phyloP scores from a whole-genome alignment of 1,284 basidiomycete genomes.

The Grifola frondosa region DNA sequence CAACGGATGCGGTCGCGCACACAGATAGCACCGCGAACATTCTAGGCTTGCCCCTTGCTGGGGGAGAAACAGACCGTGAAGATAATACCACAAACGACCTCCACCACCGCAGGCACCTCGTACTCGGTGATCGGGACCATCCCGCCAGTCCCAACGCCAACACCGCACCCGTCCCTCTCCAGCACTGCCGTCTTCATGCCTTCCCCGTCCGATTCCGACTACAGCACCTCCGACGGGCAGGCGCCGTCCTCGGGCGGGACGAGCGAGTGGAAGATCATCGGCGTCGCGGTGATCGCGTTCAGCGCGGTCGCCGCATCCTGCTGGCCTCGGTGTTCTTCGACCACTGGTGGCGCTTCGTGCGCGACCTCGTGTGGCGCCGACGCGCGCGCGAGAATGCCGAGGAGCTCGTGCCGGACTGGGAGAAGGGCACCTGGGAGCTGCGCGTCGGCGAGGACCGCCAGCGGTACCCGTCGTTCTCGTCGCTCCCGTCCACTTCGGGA shows the following conservation, averaged over 20 bases:
- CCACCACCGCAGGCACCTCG: constrained; percentile 10
- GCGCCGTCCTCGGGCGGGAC: constrained; percentile 9
- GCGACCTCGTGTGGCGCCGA: constrained; percentile 44
- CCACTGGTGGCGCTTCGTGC: constrained; percentile 58
- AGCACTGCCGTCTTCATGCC: neutral
- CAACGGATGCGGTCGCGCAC: too few relatives aligned
- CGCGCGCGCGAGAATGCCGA: constrained; percentile 39
- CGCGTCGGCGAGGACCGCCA: constrained; percentile 42
- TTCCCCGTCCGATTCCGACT: neutral
- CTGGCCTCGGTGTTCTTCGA: constrained; percentile 64
- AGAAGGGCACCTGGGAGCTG: constrained; percentile 57
- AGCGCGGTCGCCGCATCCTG: constrained; percentile 52
- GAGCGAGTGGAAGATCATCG: constrained; percentile 63
- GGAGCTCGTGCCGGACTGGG: constrained; percentile 62
- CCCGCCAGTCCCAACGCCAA: constrained; percentile 1
- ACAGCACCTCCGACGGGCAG: neutral
- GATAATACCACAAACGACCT: too few relatives aligned
- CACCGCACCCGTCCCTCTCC: neutral
- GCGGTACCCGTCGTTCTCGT: constrained; percentile 32
- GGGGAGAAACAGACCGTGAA: constrained; percentile 8
- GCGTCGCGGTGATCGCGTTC: constrained; percentile 60
- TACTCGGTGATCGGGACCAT: constrained; percentile 17
- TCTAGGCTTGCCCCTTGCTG: too few relatives aligned
- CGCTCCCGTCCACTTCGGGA: constrained; percentile 12
- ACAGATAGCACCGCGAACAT: too few relatives aligned